Evolutionary conservation across 495 filamentous ascomycete genomes (phyloP), one percentile per base, ranked within the genome.

Genomic region (Amorphotheca resinae): DNA sequence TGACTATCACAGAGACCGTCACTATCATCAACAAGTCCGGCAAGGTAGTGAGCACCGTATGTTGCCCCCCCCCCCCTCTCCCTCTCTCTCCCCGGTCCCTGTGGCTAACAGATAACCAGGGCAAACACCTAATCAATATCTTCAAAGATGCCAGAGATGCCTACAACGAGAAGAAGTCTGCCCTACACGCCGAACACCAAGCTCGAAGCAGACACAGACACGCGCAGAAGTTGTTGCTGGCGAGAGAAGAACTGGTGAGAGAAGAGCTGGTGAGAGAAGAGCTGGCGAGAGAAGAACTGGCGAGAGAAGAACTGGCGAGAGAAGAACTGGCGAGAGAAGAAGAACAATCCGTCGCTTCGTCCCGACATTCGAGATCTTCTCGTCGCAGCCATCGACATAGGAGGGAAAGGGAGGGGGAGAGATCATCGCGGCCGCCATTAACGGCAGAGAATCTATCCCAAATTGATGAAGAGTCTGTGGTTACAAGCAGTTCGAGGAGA

Each of bases 21-120:
- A 85, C 85, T 42, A 83, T 95, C 43, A 76, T 95, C 62, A 88
- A 95, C 66, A 84, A 82, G 55, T 93, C 87, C 45, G 86, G 86
- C 45, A 89, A 94, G 69, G 77, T 93, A 7, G 83, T 95, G 39
- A 88, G 80, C 70, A 91, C 82, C 44, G 86, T 91, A 73, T 62
- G 83, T 64, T 38, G 15, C 25, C 25, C 33, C 33, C 17, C n/a
- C 1, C 41, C n/a, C 18, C 8, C 12, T 21, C 21, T 38, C 14
- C 2, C 9, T 38, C 31, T 33, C 33, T 21, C 28, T n/a, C n/a
- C n/a, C n/a, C n/a, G n/a, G n/a, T n/a, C n/a, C 31, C 12, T 39
- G 20, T 32, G 2, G 11, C 34, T 37, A 20, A 37, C 34, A 11
- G 4, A 18, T 37, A 9, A 33, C 39, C 59, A 94, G 87, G 85